These are phyloP conservation scores for Meira miltonrushii DNA, from an alignment of 1,284 basidiomycete species.

Conservation along the genomic window DNA sequence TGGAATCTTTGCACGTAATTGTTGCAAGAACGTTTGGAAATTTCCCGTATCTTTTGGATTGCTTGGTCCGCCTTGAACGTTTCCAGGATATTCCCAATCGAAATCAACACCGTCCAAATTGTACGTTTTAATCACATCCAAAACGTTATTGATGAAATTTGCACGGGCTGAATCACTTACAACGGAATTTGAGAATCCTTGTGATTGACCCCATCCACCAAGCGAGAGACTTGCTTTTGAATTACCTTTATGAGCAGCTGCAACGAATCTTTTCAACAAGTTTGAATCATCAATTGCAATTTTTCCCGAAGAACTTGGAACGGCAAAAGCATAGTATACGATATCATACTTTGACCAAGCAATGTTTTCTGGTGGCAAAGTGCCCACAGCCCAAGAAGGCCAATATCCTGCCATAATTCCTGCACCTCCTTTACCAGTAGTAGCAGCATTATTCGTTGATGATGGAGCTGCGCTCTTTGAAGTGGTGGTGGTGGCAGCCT, in stretches of 20 bases:
- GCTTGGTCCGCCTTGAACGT: slow-evolving; percentile 3
- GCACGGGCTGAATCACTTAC: slow-evolving; percentile 18
- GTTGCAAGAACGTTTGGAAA: slow-evolving; percentile 42
- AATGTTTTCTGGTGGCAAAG: slow-evolving; percentile 25
- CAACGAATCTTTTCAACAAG: slow-evolving; percentile 26
- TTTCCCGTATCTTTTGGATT: slow-evolving; percentile 30
- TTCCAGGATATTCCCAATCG: slow-evolving; percentile 58
- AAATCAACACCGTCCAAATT: slow-evolving; percentile 61
- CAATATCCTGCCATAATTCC: slow-evolving; percentile 27
- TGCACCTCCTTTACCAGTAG: not conserved
- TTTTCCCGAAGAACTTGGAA: slow-evolving; percentile 24
- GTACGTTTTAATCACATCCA: slow-evolving; percentile 56
- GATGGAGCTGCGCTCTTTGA: not conserved
- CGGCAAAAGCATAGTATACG: slow-evolving; percentile 41
- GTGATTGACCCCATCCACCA: slow-evolving; percentile 36
- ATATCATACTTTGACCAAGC: slow-evolving; percentile 38
- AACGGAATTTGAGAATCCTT: slow-evolving; percentile 33
- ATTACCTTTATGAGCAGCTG: slow-evolving; percentile 21
- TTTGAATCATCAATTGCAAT: slow-evolving; percentile 17
- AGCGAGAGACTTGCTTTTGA: slow-evolving; percentile 34
- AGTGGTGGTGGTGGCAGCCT: not conserved
- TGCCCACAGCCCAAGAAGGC: slow-evolving; percentile 29
- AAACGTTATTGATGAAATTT: slow-evolving; percentile 26
- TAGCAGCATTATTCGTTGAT: not conserved
- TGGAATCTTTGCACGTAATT: slow-evolving; percentile 54